A percentile compares a stretch with the other conserved stretches of the same genome.
These are phyloP conservation scores for Xylaria bambusicola DNA, from an alignment of 495 filamentous ascomycete genomes.

Conservation along the genomic window DNA sequence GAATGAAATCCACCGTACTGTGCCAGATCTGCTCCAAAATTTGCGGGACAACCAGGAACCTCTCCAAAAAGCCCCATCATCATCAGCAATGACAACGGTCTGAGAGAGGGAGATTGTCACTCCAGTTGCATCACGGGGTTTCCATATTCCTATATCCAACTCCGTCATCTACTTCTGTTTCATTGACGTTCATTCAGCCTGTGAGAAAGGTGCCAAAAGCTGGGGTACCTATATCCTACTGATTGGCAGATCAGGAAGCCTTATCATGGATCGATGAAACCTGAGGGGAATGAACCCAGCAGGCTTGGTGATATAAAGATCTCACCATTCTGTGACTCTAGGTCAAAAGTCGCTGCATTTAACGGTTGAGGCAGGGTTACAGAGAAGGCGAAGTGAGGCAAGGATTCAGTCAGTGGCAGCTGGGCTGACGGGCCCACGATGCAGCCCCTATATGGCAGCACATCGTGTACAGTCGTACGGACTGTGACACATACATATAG, in stretches of 20 bases:
- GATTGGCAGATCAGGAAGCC: not conserved
- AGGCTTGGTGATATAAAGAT: not conserved
- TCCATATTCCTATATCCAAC: constrained; percentile 19
- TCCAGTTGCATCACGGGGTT: constrained; percentile 22
- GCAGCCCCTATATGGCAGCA: constrained; percentile 17
- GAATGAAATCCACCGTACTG: not conserved
- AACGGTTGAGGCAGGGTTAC: too few species aligned
- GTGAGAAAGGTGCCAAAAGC: not conserved
- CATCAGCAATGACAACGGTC: not conserved
- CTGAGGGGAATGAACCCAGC: not conserved
- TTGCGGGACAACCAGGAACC: not conserved
- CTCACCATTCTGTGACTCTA: not conserved
- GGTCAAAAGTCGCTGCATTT: too few species aligned
- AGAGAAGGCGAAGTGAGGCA: not conserved
- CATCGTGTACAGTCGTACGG: constrained; percentile 12
- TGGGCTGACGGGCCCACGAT: constrained; percentile 22
- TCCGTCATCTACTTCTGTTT: not conserved
- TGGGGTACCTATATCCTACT: too few species aligned
- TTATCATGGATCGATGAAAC: constrained; percentile 12
- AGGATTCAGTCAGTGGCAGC: not conserved
- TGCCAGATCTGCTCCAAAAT: not conserved
- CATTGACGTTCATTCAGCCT: constrained; percentile 3
- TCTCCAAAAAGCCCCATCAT: not conserved
- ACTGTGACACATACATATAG: constrained; percentile 11
- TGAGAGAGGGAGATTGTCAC: constrained; percentile 19